These are phyloP conservation scores for Sanghuangporus sanghuang DNA, from an alignment of 1,284 basidiomycete genomes.

Conservation along the genomic window DNA sequence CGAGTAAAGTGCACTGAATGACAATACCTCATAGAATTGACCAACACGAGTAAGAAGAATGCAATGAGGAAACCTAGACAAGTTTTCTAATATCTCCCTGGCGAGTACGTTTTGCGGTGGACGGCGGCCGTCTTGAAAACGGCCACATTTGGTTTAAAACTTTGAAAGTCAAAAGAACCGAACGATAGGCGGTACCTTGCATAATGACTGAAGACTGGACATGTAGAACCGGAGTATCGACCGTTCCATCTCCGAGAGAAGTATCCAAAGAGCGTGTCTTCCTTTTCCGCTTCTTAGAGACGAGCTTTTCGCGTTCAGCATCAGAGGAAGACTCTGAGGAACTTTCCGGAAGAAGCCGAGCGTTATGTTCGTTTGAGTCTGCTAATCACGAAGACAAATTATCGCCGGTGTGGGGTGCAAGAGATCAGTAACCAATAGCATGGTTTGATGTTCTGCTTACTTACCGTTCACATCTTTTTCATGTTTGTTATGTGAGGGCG, in stretches of 20 bases:
- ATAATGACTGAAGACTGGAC: background rate
- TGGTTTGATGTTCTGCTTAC: background rate
- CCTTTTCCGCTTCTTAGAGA: background rate
- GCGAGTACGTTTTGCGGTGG: conserved; percentile 55
- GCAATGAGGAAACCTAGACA: conserved; percentile 79
- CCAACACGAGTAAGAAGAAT: conserved; percentile 88
- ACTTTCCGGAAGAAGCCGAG: background rate
- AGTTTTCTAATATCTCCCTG: conserved; percentile 65
- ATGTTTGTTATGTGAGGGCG: background rate
- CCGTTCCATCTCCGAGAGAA: background rate
- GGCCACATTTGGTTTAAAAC: background rate
- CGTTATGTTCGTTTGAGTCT: background rate
- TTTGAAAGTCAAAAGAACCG: background rate
- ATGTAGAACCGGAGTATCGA: background rate
- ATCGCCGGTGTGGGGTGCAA: background rate
- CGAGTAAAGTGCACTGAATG: background rate
- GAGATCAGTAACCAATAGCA: background rate
- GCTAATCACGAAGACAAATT: background rate
- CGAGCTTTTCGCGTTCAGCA: background rate
- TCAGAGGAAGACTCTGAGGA: background rate
- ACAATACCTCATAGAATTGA: conserved; percentile 85
- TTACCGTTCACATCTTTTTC: background rate
- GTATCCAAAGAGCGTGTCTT: background rate
- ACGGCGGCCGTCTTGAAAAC: background rate
- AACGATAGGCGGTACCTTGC: background rate